Base-by-base conservation (phyloP, 148 eudicot genomes). In the Dianthus caryophyllus region DNA sequence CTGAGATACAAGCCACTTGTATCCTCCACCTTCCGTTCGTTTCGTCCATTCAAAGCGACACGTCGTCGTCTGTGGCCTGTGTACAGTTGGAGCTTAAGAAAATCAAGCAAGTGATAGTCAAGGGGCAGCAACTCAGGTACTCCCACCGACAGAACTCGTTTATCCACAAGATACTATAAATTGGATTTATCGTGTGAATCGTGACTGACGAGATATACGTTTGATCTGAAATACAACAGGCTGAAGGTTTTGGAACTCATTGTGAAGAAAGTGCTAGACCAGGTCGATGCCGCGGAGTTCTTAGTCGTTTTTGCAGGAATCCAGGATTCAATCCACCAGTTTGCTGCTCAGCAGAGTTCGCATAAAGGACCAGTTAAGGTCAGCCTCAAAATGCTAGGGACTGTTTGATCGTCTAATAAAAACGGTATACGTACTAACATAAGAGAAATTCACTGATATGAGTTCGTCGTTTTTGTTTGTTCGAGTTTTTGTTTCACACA, bases 81-180 rank as follows among this genome's bases (percentile, higher is more conserved):
- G 70, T 89, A 39, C 77, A 75, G 54, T 81, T 83, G 2, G 96
- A 93, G 81, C 81, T 89, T 67, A 84, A 77, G 80, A 93, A 93
- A 76, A 82, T 89, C 70, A 86, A 89, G 38, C 82, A 80, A 39
- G 95, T 87, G 77, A 80, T 87, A 18, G 38, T 65, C 47, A 89
- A 87, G 85, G 96, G 96, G 64, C 91, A 93, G 64, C 81, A 89
- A 51, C 88, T 93, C 51, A 89, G 96, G 97, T 88, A n/a, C 15
- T 49, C 53, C 14, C 33, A 16, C 16, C 26, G 24, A 21, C 5
- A 20, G 44, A 41, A 41, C 44, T 4, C 5, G 1, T 9, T 41
- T 41, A 41, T 41, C 5, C 11, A 9, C 39, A 33, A 3, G 39
- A 33, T 8, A n/a, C n/a, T 33, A 8, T 3, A 9, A 9, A 4